Evolutionary conservation across 352 stramenopile genomes (phyloP).

Genomic region (Phytopythium cucurbitacearum): DNA sequence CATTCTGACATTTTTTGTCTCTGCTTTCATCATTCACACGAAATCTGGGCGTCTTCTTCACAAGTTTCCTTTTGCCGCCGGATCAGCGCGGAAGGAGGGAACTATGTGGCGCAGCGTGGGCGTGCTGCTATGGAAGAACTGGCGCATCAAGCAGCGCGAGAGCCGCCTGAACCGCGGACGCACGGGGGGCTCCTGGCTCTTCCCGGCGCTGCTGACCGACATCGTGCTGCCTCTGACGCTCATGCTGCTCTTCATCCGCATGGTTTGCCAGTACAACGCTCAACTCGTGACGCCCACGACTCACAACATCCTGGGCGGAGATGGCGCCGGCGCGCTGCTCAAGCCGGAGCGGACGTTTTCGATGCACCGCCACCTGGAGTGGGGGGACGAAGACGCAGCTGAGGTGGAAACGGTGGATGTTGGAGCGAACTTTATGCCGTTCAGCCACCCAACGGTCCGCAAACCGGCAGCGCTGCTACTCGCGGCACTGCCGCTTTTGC

Average conservation of each 20-base stretch:
- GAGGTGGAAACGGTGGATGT: neutral
- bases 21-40: no score
- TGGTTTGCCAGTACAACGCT: conserved; percentile 55
- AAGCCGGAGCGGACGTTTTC: neutral
- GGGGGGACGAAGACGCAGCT: neutral
- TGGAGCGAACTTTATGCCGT: neutral
- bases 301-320: neutral
- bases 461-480: conserved; percentile 33
- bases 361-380: neutral
- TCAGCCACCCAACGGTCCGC: neutral
- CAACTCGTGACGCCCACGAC: conserved; percentile 15
- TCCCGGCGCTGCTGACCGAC: conserved; percentile 63
- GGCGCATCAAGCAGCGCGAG: conserved; percentile 78
- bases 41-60: no score
- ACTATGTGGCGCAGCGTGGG: conserved; percentile 28
- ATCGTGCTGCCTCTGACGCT: conserved; percentile 59
- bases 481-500: conserved; percentile 49
- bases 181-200: conserved; percentile 40
- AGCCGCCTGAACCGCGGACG: conserved; percentile 53
- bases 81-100: no score
- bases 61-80: no score
- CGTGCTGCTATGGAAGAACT: conserved; percentile 82
- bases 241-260: conserved; percentile 53
- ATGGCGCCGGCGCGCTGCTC: neutral
- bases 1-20: no score